Percentiles rank a stretch among this genome's conserved stretches.
Evolutionary conservation across 177 flowering plant genomes (phyloP).

Genomic region (Tripterygium wilfordii): DNA sequence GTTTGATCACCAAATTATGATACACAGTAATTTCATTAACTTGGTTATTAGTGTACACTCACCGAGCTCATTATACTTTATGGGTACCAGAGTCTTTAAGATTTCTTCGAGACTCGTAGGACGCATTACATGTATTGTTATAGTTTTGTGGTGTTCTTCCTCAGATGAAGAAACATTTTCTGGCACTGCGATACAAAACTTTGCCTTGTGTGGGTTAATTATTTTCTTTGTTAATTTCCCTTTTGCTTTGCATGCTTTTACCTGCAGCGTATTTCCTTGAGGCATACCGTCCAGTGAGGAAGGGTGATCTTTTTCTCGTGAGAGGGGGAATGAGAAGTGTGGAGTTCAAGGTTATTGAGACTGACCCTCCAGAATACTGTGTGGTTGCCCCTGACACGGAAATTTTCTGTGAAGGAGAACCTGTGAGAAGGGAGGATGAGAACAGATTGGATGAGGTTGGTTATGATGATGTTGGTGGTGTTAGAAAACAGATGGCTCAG

Average conservation of each 20-base stretch:
- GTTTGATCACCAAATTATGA: too few relatives aligned
- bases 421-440: constrained; percentile 66
- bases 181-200: too few relatives aligned
- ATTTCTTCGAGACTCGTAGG: too few relatives aligned
- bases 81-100: too few relatives aligned
- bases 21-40: too few relatives aligned
- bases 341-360: constrained; percentile 71
- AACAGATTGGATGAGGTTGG: constrained; percentile 68
- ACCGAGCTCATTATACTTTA: too few relatives aligned
- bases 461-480: constrained; percentile 85
- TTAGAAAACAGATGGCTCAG: constrained; percentile 79
- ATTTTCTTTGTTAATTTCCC: neutral
- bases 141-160: too few relatives aligned
- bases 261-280: constrained; percentile 68
- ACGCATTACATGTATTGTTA: too few relatives aligned
- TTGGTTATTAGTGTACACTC: too few relatives aligned
- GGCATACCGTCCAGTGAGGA: constrained; percentile 73
- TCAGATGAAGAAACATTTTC: too few relatives aligned
- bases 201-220: neutral
- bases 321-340: constrained; percentile 82
- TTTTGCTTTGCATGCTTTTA: neutral
- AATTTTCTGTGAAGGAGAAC: constrained; percentile 76
- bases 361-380: constrained; percentile 72
- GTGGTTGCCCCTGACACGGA: constrained; percentile 74
- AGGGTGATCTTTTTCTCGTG: constrained; percentile 70